Base-by-base conservation (phyloP, 1,139 yeast species). In the Hyphopichia fennica region DNA sequence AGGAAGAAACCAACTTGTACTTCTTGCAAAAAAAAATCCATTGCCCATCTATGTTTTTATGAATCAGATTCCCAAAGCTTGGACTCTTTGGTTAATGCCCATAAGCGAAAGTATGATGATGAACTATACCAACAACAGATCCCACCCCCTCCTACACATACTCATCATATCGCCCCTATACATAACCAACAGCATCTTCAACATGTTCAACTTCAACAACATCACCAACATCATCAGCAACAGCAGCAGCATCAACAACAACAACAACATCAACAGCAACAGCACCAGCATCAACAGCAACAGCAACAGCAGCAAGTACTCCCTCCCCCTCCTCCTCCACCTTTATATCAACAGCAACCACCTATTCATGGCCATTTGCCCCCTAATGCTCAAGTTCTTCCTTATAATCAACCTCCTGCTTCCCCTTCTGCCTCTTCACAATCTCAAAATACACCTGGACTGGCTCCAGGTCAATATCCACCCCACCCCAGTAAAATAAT, bases 21-120 rank as follows among this genome's bases (percentile, higher is more conserved):
- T 5, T 77, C 84, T 39, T 86, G 95, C 66, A 74, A 77, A 41
- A 81, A 81, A 62, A 84, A 85, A 42, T 86, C 88, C 14, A 85
- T 85, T 19, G 84, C 86, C 22, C 90, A 85, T 59, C 63, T 84
- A 30, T 86, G 95, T 50, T 81, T 72, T 47, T 86, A 82, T 56
- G 80, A 84, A 54, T 81, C 76, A 43, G 64, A 51, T 13, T 14
- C 18, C 17, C 32, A 29, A 29, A 29, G 17, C 11, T 25, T 25
- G 13, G 28, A 25, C 11, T 25, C 28, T 4, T 25, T 25, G 11
- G 28, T n/a, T 15, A 38, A 38, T 29, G 4, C 20, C 13, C 9
- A 31, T 13, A 31, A 20, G n/a, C 11, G 35, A 5, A 33, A 33
- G 20, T 3, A 20, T 19, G 35, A 33, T 4, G 23, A 33, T 33